A percentile compares a stretch with the other conserved stretches of the same genome.
Evolutionary conservation across 2,329 filamentous ascomycete species (phyloP).

Genomic region (Nothophoma quercina): DNA sequence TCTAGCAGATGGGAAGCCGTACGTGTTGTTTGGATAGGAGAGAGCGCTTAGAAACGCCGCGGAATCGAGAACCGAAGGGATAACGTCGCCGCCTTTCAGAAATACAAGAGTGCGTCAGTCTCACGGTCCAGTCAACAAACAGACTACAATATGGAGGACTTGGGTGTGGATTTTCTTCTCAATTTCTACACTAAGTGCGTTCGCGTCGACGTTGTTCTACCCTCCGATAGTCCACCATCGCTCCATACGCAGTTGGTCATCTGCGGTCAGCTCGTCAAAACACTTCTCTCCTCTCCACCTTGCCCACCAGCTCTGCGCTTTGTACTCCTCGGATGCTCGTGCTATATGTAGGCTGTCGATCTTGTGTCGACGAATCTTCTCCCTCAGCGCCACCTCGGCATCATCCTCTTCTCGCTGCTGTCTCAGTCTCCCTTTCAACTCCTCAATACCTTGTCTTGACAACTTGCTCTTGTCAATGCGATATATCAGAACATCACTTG

Average conservation of each 20-base stretch:
- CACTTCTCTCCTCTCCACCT: not conserved
- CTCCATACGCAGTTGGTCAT: not conserved
- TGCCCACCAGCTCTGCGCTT: not conserved
- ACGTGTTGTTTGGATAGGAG: no score
- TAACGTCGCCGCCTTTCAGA: no score
- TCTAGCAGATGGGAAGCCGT: not conserved
- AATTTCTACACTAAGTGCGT: no score
- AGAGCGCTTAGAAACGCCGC: no score
- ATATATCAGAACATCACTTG: not conserved
- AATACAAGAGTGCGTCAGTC: no score
- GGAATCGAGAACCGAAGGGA: no score
- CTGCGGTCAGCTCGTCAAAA: not conserved
- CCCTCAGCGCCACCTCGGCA: not conserved
- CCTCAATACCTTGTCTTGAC: not conserved
- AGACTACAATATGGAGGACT: no score
- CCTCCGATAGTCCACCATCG: not conserved
- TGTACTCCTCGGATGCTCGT: not conserved
- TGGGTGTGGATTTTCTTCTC: no score
- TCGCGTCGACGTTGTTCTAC: no score
- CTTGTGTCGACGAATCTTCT: not conserved
- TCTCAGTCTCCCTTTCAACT: not conserved
- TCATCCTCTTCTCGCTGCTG: not conserved
- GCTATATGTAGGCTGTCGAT: not conserved
- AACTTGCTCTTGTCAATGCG: not conserved
- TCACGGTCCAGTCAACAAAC: no score